Conservation (phyloP, 805 yeast genomes). For the Candida glaebosa region DNA sequence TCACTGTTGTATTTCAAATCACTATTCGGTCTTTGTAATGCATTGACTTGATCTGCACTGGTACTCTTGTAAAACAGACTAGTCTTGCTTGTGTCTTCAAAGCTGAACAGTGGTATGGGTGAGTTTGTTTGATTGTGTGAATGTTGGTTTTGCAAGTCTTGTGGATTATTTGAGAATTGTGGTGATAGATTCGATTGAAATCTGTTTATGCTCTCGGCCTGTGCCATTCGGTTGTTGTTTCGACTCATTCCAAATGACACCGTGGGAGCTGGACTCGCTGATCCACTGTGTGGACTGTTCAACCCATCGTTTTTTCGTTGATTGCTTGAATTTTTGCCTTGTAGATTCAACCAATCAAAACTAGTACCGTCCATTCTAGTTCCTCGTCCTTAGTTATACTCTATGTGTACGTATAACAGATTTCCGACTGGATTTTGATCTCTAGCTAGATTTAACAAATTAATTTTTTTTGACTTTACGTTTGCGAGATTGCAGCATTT, state of each 20-base stretch:
- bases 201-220: not conserved
- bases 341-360: conserved; percentile 1
- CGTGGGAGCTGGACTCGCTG: conserved; percentile 12
- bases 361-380: not conserved
- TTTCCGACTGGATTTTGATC: not conserved
- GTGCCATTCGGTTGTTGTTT: not conserved
- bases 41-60: conserved; percentile 12
- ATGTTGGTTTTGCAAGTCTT: not conserved
- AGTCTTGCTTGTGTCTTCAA: not conserved
- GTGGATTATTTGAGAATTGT: too few relatives aligned
- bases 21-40: not conserved
- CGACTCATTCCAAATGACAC: conserved; percentile 10
- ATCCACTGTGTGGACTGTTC: conserved; percentile 6
- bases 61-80: conserved; percentile 7
- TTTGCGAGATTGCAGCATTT: not conserved
- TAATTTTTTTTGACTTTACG: not conserved
- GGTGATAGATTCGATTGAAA: not conserved
- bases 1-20: not conserved
- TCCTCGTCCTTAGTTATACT: not conserved
- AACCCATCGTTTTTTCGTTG: not conserved
- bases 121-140: not conserved
- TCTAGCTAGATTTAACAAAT: not conserved
- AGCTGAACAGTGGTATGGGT: conserved; percentile 1
- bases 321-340: not conserved
- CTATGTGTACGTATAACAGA: not conserved